Base-by-base conservation (phyloP, 208 protist genomes). In the Acanthamoeba triangularis region DNA sequence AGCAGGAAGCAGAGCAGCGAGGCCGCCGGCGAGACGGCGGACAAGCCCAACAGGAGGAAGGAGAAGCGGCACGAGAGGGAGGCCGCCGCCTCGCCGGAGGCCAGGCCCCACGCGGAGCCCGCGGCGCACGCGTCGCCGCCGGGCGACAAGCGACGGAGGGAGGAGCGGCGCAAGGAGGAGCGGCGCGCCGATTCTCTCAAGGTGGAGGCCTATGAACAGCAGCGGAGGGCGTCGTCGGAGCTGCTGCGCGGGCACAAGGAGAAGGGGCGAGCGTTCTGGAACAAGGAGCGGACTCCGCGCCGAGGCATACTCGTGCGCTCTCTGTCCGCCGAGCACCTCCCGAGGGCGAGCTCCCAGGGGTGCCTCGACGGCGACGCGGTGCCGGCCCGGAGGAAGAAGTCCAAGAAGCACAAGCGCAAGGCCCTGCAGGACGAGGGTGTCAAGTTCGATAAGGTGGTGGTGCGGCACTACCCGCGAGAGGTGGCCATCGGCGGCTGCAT, bases 401-500 rank as follows among this genome's bases (percentile, higher is more conserved):
- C 33, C 49, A 88, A 63, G 80, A 88, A 65, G 23, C 80, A 88
- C 80, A 88, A 88, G 52, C 80, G 52, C 8, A 82, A 82, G 74
- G 74, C 20, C 23, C 30, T 82, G 23, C 52, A 88, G 18, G 52
- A 88, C 7, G 80, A 88, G 41, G 44, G 80, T 7, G 80, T 88
- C 44, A 88, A 88, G 52, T 88, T 88, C 49, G 80, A 88, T 30
- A 88, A 63, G 80, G 80, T 88, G 18, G 23, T 63, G 47, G 80
- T 88, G 49, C 20, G 80, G 28, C 52, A 88, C 52, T 88, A 88
- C 49, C 80, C 80, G 35, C 80, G 80, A 4, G 80, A 88, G 80
- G 49, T 88, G 5, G 23, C n/a, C 80, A n/a, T 88, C 41, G 80
- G 80, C n/a, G 80, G 80, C 2, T 88, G 80, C 80, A 88, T 88